A percentile compares a stretch with the other conserved stretches of the same genome.
Conservation (phyloP, 345 rosid genomes). For the Aquilaria yunnanensis region DNA sequence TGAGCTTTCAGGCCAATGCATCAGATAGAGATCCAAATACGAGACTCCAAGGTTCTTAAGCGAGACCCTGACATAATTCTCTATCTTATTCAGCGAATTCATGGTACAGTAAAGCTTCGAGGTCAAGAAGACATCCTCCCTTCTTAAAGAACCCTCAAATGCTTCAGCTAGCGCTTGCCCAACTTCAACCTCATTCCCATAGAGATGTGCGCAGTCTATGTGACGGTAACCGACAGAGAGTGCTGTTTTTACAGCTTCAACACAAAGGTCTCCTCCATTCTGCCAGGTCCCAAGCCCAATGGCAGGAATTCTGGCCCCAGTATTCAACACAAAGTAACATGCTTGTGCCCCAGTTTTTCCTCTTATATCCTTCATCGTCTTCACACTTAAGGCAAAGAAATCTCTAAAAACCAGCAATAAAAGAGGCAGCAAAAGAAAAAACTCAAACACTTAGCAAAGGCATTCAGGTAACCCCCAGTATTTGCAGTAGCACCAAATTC, state of each 20-base stretch:
- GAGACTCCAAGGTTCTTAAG: constrained; percentile 55
- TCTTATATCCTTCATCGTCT: constrained; percentile 28
- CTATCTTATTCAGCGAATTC: constrained; percentile 62
- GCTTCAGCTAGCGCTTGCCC: constrained; percentile 53
- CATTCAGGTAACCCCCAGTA: not conserved
- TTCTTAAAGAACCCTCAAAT: constrained; percentile 29
- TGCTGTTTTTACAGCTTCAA: constrained; percentile 49
- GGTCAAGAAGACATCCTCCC: constrained; percentile 55
- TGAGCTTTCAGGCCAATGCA: constrained; percentile 61
- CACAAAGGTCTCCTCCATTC: constrained; percentile 53
- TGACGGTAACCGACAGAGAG: constrained; percentile 53
- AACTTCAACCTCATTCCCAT: constrained; percentile 57
- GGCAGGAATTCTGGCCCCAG: constrained; percentile 55
- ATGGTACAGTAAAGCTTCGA: constrained; percentile 55
- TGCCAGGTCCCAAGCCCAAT: constrained; percentile 68
- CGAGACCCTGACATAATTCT: constrained; percentile 53
- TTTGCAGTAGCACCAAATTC: not conserved
- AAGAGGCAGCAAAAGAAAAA: constrained; percentile 1
- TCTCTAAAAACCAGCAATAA: not conserved
- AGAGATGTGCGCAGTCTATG: constrained; percentile 59
- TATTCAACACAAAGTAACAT: constrained; percentile 40
- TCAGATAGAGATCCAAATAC: constrained; percentile 56
- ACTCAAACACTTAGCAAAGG: not conserved
- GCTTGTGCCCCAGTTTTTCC: constrained; percentile 33
- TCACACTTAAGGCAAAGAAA: not conserved